A percentile compares a stretch with the other conserved stretches of the same genome.
phyloP scores from a whole-genome alignment of 2,329 filamentous ascomycete genomes.

The Hymenoscyphus albidus region DNA sequence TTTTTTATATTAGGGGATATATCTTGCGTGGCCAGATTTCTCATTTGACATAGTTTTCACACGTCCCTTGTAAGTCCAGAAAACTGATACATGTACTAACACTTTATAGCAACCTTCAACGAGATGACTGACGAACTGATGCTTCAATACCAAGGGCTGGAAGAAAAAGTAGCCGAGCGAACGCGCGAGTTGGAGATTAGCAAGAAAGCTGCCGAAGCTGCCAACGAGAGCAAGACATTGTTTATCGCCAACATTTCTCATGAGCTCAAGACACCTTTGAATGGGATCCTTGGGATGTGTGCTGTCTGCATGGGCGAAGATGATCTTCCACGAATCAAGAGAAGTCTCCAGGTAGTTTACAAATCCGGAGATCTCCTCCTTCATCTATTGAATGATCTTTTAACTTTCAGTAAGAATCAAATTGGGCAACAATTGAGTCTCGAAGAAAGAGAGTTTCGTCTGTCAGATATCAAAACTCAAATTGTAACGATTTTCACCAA shows the following conservation, averaged over 20 bases:
- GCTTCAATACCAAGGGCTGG: constrained; percentile 79
- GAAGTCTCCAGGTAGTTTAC: constrained; percentile 83
- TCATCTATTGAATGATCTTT: constrained; percentile 80
- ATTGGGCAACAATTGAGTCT: constrained; percentile 79
- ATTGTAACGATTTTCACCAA: constrained; percentile 85
- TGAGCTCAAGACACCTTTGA: constrained; percentile 88
- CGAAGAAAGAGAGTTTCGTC: constrained; percentile 78
- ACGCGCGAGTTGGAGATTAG: constrained; percentile 82
- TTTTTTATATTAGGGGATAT: not conserved
- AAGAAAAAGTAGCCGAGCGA: constrained; percentile 77
- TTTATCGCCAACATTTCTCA: constrained; percentile 94
- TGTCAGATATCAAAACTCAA: constrained; percentile 81
- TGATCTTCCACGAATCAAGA: constrained; percentile 71
- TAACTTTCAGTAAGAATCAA: constrained; percentile 94
- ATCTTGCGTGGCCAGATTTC: not conserved
- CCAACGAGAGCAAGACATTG: constrained; percentile 93
- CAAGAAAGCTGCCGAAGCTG: constrained; percentile 89
- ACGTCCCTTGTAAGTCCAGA: not conserved
- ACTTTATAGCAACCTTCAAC: constrained; percentile 64
- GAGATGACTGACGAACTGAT: constrained; percentile 89
- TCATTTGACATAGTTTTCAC: not conserved
- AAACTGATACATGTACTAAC: constrained; percentile 47
- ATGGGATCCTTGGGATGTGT: constrained; percentile 93
- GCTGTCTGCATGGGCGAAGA: constrained; percentile 91
- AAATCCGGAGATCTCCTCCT: constrained; percentile 81